Conservation (phyloP, 2,329 filamentous ascomycete genomes). For the Teratosphaeria zuluensis region DNA sequence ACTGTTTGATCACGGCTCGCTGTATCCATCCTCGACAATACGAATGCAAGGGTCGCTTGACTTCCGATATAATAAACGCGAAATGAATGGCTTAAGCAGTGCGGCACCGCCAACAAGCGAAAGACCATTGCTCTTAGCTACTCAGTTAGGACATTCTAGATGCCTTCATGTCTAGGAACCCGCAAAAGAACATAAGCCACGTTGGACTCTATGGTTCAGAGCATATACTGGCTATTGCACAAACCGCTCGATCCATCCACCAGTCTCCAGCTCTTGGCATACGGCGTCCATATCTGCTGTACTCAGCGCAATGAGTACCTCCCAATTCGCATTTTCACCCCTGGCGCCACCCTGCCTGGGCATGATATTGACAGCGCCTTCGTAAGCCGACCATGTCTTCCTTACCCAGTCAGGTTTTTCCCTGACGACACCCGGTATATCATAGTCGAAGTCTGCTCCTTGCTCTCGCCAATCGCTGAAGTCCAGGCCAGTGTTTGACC, state of each 20-base stretch:
- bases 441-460: conserved; percentile 5
- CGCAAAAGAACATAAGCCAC: too few species aligned
- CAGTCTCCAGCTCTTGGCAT: neutral
- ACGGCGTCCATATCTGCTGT: conserved; percentile 4
- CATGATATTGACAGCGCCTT: conserved; percentile 6
- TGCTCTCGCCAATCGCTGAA: conserved; percentile 8
- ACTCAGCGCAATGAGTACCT: conserved; percentile 6
- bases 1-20: too few species aligned
- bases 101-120: too few species aligned
- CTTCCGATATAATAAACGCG: too few species aligned
- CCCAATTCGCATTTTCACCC: conserved; percentile 3
- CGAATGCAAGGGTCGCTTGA: too few species aligned
- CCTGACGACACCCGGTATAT: conserved; percentile 1
- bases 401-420: conserved; percentile 1
- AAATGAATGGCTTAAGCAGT: too few species aligned
- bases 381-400: conserved; percentile 6
- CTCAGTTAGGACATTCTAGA: too few species aligned
- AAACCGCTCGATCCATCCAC: neutral
- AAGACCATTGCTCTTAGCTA: too few species aligned
- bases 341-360: conserved; percentile 3
- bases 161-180: too few species aligned
- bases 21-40: too few species aligned
- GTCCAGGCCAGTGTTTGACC: conserved; percentile 3
- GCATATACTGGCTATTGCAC: neutral
- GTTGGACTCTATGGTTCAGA: too few species aligned